Base-by-base conservation (phyloP, 768 basidiomycete species). In the Boletus sp. region DNA sequence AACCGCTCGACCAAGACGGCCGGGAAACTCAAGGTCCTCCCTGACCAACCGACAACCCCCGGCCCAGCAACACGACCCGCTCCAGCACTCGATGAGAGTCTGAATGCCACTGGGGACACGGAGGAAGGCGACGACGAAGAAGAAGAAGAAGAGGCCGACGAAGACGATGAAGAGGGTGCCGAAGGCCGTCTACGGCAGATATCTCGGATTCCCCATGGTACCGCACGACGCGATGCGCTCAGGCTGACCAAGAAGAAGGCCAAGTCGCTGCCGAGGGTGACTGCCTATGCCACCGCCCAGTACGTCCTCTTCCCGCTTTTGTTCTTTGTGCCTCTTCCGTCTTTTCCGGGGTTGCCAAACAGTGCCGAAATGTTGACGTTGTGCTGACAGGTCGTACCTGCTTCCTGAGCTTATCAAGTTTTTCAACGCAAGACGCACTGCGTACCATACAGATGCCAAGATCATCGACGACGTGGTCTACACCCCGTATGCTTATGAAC, bases 231-330 rank as follows among this genome's bases (percentile, higher is more conserved):
- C 55, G 95, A 98, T 74, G 95, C 95, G 3, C 72, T 93, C 57
- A 85, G 79, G 54, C 71, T 98, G 59, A 98, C 94, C 2, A 96
- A 97, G 75, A 94, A 90, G 75, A 96, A 95, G 69, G 93, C 93
- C 3, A 95, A 94, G 68, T 85, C 84, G 13, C 70, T 97, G 13
- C 94, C 94, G 32, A 76, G 95, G 62, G 95, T 95, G n/a, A 97
- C 95, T 3, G 95, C 94, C 5, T 97, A 96, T 71, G 93, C 94
- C 41, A 97, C 93, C 15, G 91, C 94, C 32, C 86, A 81, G 94
- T 94, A 70, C 61, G 73, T 55, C 17, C 17, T 23, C 32, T 5
- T 7, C 33, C 5, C 3, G 2, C 11, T 14, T n/a, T 11, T 23
- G 0, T 17, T 25, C 10, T 14, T 8, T 23, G 23, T 23, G 6